Evolutionary conservation across 345 rosid genomes (phyloP), one percentile per base, ranked within the genome.

Genomic region (Odontarrhena argentea): DNA sequence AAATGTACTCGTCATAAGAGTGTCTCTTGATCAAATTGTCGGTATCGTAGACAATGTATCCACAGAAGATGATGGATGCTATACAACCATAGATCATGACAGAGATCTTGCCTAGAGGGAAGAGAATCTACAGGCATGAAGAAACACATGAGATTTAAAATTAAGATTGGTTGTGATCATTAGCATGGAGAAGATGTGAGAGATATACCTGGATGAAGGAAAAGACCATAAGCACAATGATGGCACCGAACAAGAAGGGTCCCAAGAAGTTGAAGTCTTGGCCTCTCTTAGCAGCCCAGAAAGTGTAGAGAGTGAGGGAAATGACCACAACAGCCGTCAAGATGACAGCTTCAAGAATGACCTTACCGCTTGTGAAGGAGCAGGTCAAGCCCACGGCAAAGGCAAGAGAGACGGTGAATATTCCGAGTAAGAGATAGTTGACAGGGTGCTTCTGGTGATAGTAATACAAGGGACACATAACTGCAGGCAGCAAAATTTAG

Each of bases 261-360:
- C 96, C 96, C 7, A 92, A 90, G 79, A 90, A 92, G 73, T 69
- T 86, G 78, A 92, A 92, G 72, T 92, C 96, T 10, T 89, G 79
- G 74, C 98, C 97, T 74, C 88, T 87, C 61, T 78, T 79, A 7
- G 87, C 97, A 8, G 97, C 98, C 98, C 98, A 92, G 80, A 90
- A 92, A 7, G 98, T 92, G 81, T 87, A 92, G 6, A 87, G 70
- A 9, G 97, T 90, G 14, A 90, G 96, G n/a, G 84, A 70, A 56
- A 86, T 57, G 25, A 90, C 97, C 72, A 92, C 86, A 24, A 70
- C 82, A n/a, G 88, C 22, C 0, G 97, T 92, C 67, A 92, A 62
- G n/a, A 92, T 87, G 5, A 63, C 94, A 35, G 98, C 54, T 74
- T 90, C 94, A 40, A 93, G 77, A 62, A 93, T 88, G 3, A 93